Evolutionary conservation across 305 asterid species (phyloP).

Genomic region (Nicotiana rustica): DNA sequence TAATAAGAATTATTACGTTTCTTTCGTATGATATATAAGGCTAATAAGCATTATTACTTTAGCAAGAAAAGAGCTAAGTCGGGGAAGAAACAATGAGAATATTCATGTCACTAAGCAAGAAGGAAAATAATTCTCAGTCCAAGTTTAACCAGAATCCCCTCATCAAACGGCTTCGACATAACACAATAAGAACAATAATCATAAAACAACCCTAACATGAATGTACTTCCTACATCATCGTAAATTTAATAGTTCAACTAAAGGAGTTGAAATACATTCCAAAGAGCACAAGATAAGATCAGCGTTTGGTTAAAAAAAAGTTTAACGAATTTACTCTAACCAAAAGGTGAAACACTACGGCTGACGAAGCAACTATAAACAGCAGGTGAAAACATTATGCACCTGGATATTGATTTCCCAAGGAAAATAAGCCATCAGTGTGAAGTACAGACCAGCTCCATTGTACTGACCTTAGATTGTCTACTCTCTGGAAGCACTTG

Average conservation of each 20-base stretch:
- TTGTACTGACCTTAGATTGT: constrained; percentile 53
- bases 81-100: not conserved
- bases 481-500: constrained; percentile 57
- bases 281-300: not conserved
- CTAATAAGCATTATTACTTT: not conserved
- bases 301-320: not conserved
- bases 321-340: not conserved
- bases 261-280: not conserved
- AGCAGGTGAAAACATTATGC: not conserved
- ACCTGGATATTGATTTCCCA: constrained; percentile 45
- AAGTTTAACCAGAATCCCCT: not conserved
- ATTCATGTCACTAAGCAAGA: not conserved
- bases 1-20: too few species aligned
- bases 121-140: not conserved
- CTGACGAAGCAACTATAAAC: not conserved
- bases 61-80: not conserved
- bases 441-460: constrained; percentile 59
- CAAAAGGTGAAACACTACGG: not conserved
- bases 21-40: too few species aligned
- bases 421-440: constrained; percentile 58
- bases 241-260: not conserved
- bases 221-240: not conserved
- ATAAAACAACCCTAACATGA: not conserved
- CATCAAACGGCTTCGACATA: not conserved
- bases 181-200: not conserved